Conservation (phyloP, 2,329 filamentous ascomycete species). For the Cladosporium sphaerospermum region DNA sequence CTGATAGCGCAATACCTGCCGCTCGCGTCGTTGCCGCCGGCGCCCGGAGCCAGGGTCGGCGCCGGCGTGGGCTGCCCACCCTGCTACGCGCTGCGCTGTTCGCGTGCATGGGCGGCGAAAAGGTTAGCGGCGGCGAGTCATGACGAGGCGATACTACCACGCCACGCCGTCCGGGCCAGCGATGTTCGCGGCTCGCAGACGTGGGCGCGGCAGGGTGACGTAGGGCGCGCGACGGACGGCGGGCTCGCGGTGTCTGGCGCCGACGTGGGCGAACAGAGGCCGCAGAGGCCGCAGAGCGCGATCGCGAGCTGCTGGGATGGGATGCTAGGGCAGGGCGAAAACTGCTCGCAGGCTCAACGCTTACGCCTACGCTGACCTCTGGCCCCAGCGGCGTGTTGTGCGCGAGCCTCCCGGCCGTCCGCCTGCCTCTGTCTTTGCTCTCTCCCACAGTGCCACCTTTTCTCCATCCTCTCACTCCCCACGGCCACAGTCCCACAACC, state of each 20-base stretch:
- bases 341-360: slow-evolving; percentile 11
- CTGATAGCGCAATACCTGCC: too few relatives aligned
- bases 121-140: not conserved
- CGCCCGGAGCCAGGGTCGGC: not conserved
- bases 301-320: slow-evolving; percentile 1
- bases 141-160: slow-evolving; percentile 8
- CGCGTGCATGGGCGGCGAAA: too few relatives aligned
- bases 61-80: not conserved
- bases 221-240: slow-evolving; percentile 10
- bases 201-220: slow-evolving; percentile 11
- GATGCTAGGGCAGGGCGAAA: slow-evolving; percentile 6
- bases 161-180: slow-evolving; percentile 12
- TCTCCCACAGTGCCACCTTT: slow-evolving; percentile 6
- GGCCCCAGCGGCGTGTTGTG: slow-evolving; percentile 1
- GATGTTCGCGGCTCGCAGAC: slow-evolving; percentile 6
- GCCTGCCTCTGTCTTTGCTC: slow-evolving; percentile 5
- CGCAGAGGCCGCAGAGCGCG: not conserved
- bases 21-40: too few relatives aligned
- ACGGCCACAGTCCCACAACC: slow-evolving; percentile 6
- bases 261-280: not conserved
- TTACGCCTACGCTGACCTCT: slow-evolving; percentile 8
- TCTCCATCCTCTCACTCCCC: slow-evolving; percentile 11
- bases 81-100: too few relatives aligned
- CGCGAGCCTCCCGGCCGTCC: not conserved
- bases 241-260: slow-evolving; percentile 6